Evolutionary conservation across 495 filamentous ascomycete genomes (phyloP).

Genomic region (Lichenothelia convexa): DNA sequence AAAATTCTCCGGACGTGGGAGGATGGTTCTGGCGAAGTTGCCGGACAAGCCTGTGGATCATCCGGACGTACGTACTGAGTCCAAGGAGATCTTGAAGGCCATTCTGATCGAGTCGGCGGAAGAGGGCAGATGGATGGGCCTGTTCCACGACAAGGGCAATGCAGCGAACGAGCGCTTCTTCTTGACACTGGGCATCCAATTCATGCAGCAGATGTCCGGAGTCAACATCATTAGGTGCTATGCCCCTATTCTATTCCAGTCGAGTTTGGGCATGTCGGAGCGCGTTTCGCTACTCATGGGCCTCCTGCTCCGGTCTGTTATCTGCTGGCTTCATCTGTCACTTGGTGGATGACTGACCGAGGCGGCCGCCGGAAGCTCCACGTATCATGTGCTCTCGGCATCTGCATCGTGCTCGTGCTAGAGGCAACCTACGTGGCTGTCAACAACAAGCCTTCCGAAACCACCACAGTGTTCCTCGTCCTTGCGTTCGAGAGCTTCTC

Average conservation of each 20-base stretch:
- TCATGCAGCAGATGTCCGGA: conserved; percentile 29
- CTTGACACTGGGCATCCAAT: conserved; percentile 24
- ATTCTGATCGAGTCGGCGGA: conserved; percentile 6
- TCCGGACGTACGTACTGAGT: background rate
- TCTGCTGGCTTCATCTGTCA: conserved; percentile 18
- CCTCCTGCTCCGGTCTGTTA: conserved; percentile 18
- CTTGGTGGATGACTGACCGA: conserved; percentile 19
- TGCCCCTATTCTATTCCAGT: conserved; percentile 17
- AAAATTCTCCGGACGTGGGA: conserved; percentile 1
- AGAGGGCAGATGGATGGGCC: conserved; percentile 12
- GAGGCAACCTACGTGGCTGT: conserved; percentile 16
- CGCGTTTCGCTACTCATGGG: conserved; percentile 16
- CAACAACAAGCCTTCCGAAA: conserved; percentile 7
- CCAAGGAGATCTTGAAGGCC: conserved; percentile 5
- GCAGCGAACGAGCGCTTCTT: conserved; percentile 17
- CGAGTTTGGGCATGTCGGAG: conserved; percentile 14
- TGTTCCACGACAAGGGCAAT: conserved; percentile 14
- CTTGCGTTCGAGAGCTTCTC: conserved; percentile 22
- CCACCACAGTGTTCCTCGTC: conserved; percentile 18
- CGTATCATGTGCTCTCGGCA: conserved; percentile 19
- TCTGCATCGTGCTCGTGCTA: conserved; percentile 14
- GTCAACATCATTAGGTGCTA: conserved; percentile 29
- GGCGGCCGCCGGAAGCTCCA: conserved; percentile 10
- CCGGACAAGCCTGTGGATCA: background rate
- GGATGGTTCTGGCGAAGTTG: conserved; percentile 1